Percentiles rank a stretch among this genome's conserved stretches.
phyloP scores from a whole-genome alignment of 2,329 filamentous ascomycete species.

The Apiospora sp. region DNA sequence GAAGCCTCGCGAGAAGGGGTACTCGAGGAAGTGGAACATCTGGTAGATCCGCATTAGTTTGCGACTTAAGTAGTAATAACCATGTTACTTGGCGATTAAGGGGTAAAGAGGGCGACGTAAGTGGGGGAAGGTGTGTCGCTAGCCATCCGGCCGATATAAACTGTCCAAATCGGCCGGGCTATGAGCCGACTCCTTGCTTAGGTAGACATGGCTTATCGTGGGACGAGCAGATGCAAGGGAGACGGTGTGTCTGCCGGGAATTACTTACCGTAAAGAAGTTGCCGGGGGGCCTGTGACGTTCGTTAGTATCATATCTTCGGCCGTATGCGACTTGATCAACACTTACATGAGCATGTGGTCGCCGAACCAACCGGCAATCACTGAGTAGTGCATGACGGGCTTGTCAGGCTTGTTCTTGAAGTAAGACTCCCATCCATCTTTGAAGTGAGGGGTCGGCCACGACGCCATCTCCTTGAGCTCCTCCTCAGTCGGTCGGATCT shows the following conservation, averaged over 20 bases:
- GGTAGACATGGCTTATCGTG: background rate
- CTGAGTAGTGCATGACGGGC: conserved; percentile 85
- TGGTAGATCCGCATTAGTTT: conserved; percentile 37
- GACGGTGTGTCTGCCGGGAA: background rate
- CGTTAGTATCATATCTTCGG: background rate
- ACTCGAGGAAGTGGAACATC: conserved; percentile 85
- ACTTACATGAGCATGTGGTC: conserved; percentile 66
- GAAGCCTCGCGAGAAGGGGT: conserved; percentile 76
- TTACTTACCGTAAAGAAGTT: conserved; percentile 46
- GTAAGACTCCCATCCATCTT: conserved; percentile 79
- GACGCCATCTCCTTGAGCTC: conserved; percentile 74
- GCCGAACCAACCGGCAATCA: conserved; percentile 73
- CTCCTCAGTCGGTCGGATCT: conserved; percentile 74
- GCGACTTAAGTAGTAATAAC: conserved; percentile 56
- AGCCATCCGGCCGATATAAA: too few species aligned
- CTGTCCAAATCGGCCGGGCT: background rate
- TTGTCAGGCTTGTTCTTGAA: conserved; percentile 88
- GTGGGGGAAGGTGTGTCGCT: background rate
- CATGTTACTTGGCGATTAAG: conserved; percentile 44
- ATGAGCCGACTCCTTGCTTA: background rate
- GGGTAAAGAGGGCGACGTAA: background rate
- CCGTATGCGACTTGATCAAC: background rate
- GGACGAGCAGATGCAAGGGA: background rate
- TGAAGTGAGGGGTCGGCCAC: conserved; percentile 80
- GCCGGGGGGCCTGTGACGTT: background rate